Conservation (phyloP, 2,329 filamentous ascomycete genomes). For the Pseudogymnoascus sp. region DNA sequence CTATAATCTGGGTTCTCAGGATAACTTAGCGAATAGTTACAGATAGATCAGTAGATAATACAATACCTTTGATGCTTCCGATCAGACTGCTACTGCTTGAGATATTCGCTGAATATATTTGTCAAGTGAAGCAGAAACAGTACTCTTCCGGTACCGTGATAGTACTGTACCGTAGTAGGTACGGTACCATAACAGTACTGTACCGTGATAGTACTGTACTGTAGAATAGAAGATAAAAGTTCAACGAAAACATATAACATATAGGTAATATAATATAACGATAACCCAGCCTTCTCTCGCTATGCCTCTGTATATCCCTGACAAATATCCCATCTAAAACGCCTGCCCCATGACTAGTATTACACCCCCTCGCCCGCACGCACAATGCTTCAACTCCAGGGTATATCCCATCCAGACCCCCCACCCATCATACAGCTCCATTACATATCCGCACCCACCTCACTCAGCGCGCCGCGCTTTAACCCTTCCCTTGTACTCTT, state of each 20-base stretch:
- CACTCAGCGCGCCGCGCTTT: not conserved
- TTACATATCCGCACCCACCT: not conserved
- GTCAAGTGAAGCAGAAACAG: too few species aligned
- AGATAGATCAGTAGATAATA: too few species aligned
- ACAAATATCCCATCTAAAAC: not conserved
- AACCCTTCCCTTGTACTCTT: not conserved
- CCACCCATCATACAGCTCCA: not conserved
- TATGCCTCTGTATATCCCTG: not conserved
- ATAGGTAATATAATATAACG: not conserved
- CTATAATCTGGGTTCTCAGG: too few species aligned
- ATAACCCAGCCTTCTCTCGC: not conserved
- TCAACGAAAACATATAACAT: not conserved
- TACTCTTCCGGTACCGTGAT: too few species aligned
- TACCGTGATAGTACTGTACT: too few species aligned
- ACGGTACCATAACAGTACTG: too few species aligned
- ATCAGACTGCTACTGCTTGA: too few species aligned
- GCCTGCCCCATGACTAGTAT: not conserved
- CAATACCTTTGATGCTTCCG: too few species aligned
- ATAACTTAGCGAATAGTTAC: too few species aligned
- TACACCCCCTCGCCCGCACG: not conserved
- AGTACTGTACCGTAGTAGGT: too few species aligned
- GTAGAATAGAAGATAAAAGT: not conserved
- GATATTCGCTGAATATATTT: too few species aligned
- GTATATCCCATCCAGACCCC: not conserved
- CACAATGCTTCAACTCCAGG: conserved; percentile 1